These are phyloP conservation scores for Rhodotorula paludigena DNA, from an alignment of 768 basidiomycete genomes.

Conservation along the genomic window DNA sequence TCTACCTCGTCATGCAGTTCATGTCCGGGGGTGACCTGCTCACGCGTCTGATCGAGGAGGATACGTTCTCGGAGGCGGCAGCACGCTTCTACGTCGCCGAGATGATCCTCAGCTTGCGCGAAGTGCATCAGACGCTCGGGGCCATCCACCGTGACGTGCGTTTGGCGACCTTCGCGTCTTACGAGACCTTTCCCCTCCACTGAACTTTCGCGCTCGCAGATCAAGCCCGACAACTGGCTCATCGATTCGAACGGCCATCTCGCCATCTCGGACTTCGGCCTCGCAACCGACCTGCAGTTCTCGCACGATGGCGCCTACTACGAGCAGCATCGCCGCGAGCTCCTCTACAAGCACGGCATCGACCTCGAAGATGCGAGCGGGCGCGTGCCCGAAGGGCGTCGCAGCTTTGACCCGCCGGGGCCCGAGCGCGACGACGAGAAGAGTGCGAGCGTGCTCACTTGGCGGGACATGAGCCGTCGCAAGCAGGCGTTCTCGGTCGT, in stretches of 20 bases:
- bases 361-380: conserved; percentile 72
- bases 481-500: conserved; percentile 59
- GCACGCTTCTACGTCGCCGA: conserved; percentile 51
- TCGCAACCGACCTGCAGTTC: conserved; percentile 64
- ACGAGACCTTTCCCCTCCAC: too few relatives aligned
- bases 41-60: conserved; percentile 80
- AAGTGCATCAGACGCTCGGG: conserved; percentile 77
- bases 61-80: conserved; percentile 47
- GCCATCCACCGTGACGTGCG: conserved; percentile 99
- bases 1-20: conserved; percentile 67
- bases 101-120: conserved; percentile 85
- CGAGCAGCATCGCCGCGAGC: conserved; percentile 81
- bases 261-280: conserved; percentile 88
- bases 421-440: conserved; percentile 65
- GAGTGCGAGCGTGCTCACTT: conserved; percentile 66
- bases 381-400: background rate
- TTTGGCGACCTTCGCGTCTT: conserved; percentile 59
- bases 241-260: conserved; percentile 92
- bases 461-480: conserved; percentile 87
- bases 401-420: conserved; percentile 59
- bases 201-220: background rate
- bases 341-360: conserved; percentile 87
- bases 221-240: conserved; percentile 65
- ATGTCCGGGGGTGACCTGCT: conserved; percentile 61
- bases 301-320: conserved; percentile 71